Evolutionary conservation across 495 filamentous ascomycete species (phyloP), one percentile per base, ranked within the genome.

Genomic region (Cairneyella variabilis): DNA sequence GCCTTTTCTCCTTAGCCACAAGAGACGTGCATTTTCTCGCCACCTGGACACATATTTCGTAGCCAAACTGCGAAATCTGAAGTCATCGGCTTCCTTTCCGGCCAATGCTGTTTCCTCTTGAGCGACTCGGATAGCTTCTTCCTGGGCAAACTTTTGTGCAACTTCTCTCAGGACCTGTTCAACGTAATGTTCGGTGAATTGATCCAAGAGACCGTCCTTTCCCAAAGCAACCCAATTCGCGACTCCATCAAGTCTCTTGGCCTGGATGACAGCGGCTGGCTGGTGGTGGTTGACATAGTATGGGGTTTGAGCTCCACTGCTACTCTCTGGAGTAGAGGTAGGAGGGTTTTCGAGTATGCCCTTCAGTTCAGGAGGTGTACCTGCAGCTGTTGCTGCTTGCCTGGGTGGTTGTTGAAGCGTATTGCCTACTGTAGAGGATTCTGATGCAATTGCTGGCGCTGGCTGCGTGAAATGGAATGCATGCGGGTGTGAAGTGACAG

Each of bases 31-130:
- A 21, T 54, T 60, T 22, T 74, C 57, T 42, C 70, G 68, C 78
- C 78, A 81, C 10, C 63, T 57, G 42, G 73, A 71, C 25, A 74
- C 73, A 60, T 67, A 81, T 41, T 74, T 78, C 25, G 72, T 64
- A 11, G 58, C 54, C 23, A 81, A 61, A 11, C 64, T 71, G 36
- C 72, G 66, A 12, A 49, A 57, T 54, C 70, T 65, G 57, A 69
- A 73, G 11, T 69, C 47, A 20, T 69, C 54, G 12, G 61, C 58
- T 21, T 50, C 34, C 16, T 25, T 30, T 16, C 40, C 21, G 2
- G 69, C 70, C 20, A 57, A 39, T 5, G 71, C 66, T 17, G 75
- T 71, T 39, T 71, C 70, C 26, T 76, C 76, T 41, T 59, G 60
- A 23, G 61, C 61, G 37, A 55, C 65, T 26, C 63, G 60, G 10